Base-by-base conservation (phyloP, 176 grass and related monocot species). In the Carex cristatella region DNA sequence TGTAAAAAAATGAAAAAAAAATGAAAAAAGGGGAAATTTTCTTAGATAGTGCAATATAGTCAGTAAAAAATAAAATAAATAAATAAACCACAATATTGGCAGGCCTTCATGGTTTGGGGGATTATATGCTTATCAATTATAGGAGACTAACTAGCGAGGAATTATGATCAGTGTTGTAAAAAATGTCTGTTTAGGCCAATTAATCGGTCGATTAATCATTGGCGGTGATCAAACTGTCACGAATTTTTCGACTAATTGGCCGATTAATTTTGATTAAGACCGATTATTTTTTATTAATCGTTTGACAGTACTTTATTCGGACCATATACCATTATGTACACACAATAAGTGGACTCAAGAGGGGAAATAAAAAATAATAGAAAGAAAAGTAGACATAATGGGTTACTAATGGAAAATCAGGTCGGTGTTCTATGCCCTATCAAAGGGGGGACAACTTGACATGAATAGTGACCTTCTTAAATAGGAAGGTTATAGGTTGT, bases 401-500 rank as follows among this genome's bases (percentile, higher is more conserved):
- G 40, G 38, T 72, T 72, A 48, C 32, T 72, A 72, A 72, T 72
- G 16, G 38, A 44, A 72, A 72, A 68, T 49, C 18, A 72, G 40
- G 69, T 16, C 69, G 40, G 40, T 48, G 69, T 72, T 9, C 8
- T 15, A 72, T 72, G 69, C 69, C 35, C 7, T 19, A 10, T 72
- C 16, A 23, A 72, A 72, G 18, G 38, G 2, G 2, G 8, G 18
- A 71, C 69, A 72, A 0, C 38, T 23, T 71, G 69, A 38, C 69
- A 71, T 71, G 35, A 71, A 71, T 69, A 69, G 66, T 69, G 66
- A 71, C 69, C 16, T 71, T 15, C 69, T 46, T 72, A 72, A 48
- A 72, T 72, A 72, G 16, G 40, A 46, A 19, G 69, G 3, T 72
- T 46, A 27, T 48, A 38, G 12, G 12, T 68, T 48, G 40, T 49